Percentiles rank a stretch among this genome's conserved stretches.
Conservation (phyloP, 148 eudicot genomes). For the Drosera capensis region DNA sequence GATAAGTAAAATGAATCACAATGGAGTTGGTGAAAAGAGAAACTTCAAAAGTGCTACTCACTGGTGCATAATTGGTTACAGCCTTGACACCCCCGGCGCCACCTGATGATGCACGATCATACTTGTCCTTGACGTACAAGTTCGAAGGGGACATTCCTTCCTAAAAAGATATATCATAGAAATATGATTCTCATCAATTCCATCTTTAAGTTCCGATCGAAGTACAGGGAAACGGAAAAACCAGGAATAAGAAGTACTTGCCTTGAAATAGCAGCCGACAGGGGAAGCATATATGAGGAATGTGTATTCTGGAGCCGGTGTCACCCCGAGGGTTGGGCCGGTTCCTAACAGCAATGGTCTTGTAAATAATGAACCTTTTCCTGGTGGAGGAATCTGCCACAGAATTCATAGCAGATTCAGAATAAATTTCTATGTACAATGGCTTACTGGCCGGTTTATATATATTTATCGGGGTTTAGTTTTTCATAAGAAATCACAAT, state of each 20-base stretch:
- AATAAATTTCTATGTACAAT: too few species aligned
- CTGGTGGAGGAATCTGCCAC: constrained; percentile 78
- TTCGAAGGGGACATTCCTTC: constrained; percentile 52
- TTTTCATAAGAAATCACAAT: too few species aligned
- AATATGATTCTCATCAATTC: neutral
- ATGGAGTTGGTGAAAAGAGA: neutral
- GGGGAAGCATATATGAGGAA: constrained; percentile 86
- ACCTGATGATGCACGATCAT: constrained; percentile 77
- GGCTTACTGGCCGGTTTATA: too few species aligned
- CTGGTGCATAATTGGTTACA: constrained; percentile 82
- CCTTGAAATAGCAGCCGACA: constrained; percentile 87
- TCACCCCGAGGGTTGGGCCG: constrained; percentile 63
- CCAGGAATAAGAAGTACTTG: constrained; percentile 4
- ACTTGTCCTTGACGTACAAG: constrained; percentile 63
- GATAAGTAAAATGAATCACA: neutral
- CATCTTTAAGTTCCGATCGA: too few species aligned
- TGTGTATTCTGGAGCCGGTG: constrained; percentile 75
- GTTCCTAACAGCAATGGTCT: constrained; percentile 90
- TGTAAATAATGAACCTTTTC: constrained; percentile 79
- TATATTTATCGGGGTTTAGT: too few species aligned
- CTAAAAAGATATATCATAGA: constrained; percentile 16
- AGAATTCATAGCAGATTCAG: neutral
- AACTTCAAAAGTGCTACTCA: constrained; percentile 9
- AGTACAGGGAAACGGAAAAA: neutral
- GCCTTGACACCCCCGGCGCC: constrained; percentile 91